Evolutionary conservation across 164 flowering plant species (phyloP).

Genomic region (Tetrastigma voinierianum): DNA sequence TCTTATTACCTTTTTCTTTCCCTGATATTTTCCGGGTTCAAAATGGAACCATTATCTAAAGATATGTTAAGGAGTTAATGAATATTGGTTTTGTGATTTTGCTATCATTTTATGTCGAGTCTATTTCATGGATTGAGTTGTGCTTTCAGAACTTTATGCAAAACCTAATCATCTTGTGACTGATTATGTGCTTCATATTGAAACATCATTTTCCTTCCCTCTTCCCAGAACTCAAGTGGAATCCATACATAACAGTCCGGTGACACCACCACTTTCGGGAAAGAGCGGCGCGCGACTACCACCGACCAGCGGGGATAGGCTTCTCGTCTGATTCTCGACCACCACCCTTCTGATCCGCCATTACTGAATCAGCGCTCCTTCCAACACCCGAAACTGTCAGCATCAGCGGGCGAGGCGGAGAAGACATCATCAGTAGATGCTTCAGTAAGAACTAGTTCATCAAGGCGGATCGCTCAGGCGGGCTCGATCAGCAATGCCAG

Average conservation of each 20-base stretch:
- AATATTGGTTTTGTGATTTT: too few species aligned
- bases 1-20: too few species aligned
- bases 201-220: not conserved
- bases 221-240: slow-evolving; percentile 70
- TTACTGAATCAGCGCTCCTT: slow-evolving; percentile 49
- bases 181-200: not conserved
- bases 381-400: slow-evolving; percentile 84
- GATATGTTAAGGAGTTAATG: too few species aligned
- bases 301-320: slow-evolving; percentile 56
- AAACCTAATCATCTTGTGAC: too few species aligned
- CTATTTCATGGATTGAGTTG: too few species aligned
- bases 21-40: too few species aligned
- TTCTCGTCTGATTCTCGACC: slow-evolving; percentile 92
- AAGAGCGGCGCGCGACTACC: slow-evolving; percentile 63
- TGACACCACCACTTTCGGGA: slow-evolving; percentile 79
- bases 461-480: slow-evolving; percentile 78
- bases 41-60: too few species aligned
- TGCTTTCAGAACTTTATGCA: too few species aligned
- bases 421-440: slow-evolving; percentile 80
- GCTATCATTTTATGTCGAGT: too few species aligned
- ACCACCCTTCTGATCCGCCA: slow-evolving; percentile 53
- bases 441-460: slow-evolving; percentile 75
- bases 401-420: slow-evolving; percentile 71
- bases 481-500: slow-evolving; percentile 90
- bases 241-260: slow-evolving; percentile 70